phyloP scores from a whole-genome alignment of 805 yeast species.

The Lipomyces starkeyi region DNA sequence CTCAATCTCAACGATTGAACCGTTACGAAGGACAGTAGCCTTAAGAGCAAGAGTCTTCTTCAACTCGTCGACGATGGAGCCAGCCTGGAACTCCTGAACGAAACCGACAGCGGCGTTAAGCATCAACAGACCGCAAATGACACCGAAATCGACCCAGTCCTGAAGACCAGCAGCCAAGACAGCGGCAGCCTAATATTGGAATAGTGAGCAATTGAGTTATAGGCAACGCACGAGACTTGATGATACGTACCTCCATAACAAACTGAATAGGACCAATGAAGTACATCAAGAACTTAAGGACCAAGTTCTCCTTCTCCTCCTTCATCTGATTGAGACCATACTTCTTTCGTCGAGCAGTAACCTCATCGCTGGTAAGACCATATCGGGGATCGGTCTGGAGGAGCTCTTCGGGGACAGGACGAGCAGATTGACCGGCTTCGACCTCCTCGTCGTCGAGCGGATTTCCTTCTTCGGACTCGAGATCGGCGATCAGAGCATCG shows the following conservation, averaged over 20 bases:
- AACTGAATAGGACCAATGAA: conserved; percentile 95
- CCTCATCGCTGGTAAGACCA: conserved; percentile 83
- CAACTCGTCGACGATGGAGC: conserved; percentile 95
- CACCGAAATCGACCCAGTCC: conserved; percentile 99
- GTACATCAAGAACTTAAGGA: conserved; percentile 82
- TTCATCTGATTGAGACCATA: conserved; percentile 90
- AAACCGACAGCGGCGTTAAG: conserved; percentile 94
- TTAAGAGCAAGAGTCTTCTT: conserved; percentile 92
- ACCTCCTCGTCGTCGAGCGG: conserved; percentile 53
- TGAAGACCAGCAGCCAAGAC: conserved; percentile 93
- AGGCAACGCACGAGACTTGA: neutral
- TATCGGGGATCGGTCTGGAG: conserved; percentile 78
- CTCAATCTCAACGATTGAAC: conserved; percentile 73
- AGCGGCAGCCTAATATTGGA: conserved; percentile 69
- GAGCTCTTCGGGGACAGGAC: conserved; percentile 84
- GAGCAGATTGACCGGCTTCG: conserved; percentile 62
- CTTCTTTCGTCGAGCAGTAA: conserved; percentile 82
- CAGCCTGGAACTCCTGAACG: conserved; percentile 97
- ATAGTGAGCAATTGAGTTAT: neutral
- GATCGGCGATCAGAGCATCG: conserved; percentile 62
- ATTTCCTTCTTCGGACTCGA: conserved; percentile 66
- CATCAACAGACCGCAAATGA: conserved; percentile 82
- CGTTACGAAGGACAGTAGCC: conserved; percentile 85
- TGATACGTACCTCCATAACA: conserved; percentile 70
- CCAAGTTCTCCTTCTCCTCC: conserved; percentile 80